Conservation (phyloP, 371 early-diverging fungal species). For the Chytridiales sp. region DNA sequence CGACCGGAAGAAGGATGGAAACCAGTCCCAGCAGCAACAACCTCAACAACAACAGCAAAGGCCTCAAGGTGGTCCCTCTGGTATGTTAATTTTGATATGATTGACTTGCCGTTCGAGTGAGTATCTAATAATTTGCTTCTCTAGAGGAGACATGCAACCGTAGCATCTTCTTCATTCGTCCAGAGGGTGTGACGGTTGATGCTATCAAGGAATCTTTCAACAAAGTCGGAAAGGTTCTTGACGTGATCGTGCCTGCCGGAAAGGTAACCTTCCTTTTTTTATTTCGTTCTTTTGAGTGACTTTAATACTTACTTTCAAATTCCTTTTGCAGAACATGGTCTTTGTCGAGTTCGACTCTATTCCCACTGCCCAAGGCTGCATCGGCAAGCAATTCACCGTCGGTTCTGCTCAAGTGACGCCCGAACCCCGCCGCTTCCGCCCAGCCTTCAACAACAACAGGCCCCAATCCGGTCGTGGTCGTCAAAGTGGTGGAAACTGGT, state of each 20-base stretch:
- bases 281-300: not conserved
- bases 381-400: slow-evolving; percentile 45
- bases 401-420: slow-evolving; percentile 28
- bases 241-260: slow-evolving; percentile 41
- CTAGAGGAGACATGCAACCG: slow-evolving; percentile 18
- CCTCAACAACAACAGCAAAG: slow-evolving; percentile 28
- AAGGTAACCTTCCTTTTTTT: slow-evolving; percentile 7
- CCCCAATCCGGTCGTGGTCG: not conserved
- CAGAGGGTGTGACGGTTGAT: slow-evolving; percentile 38
- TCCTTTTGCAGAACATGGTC: slow-evolving; percentile 42
- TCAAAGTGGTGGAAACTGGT: not conserved
- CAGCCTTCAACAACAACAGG: slow-evolving; percentile 6
- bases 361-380: slow-evolving; percentile 52
- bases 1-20: too few relatives aligned
- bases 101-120: slow-evolving; percentile 7
- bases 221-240: slow-evolving; percentile 51
- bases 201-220: slow-evolving; percentile 42
- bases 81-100: not conserved
- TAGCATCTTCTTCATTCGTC: slow-evolving; percentile 25
- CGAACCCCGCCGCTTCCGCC: slow-evolving; percentile 39
- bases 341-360: slow-evolving; percentile 60
- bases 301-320: too few relatives aligned
- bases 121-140: not conserved
- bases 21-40: slow-evolving; percentile 26
- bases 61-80: slow-evolving; percentile 4